phyloP scores from a whole-genome alignment of 2,329 filamentous ascomycete genomes.

The Alternaria sp. region DNA sequence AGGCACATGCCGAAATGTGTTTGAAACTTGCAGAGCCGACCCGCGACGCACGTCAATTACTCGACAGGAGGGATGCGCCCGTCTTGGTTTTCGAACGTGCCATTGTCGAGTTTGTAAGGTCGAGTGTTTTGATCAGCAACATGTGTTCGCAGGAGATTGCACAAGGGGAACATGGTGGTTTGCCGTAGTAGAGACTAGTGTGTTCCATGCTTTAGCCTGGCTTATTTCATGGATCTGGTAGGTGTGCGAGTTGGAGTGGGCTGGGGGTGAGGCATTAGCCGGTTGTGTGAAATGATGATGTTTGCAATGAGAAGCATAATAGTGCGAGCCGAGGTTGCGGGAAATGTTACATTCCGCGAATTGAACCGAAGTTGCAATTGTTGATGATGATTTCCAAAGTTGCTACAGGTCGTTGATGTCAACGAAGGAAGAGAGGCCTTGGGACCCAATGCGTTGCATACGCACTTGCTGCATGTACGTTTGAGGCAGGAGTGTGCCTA shows the following conservation, averaged over 20 bases:
- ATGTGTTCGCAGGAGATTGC: slow-evolving; percentile 22
- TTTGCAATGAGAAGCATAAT: slow-evolving; percentile 4
- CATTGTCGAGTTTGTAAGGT: slow-evolving; percentile 6
- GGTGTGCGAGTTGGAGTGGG: slow-evolving; percentile 6
- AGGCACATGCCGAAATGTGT: slow-evolving; percentile 12
- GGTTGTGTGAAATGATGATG: slow-evolving; percentile 2
- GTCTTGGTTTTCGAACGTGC: slow-evolving; percentile 4
- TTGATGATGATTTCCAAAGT: slow-evolving; percentile 7
- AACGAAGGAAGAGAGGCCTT: slow-evolving; percentile 1
- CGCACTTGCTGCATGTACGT: slow-evolving; percentile 2
- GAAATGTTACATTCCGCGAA: slow-evolving; percentile 4
- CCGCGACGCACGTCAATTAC: slow-evolving; percentile 27
- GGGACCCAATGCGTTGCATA: slow-evolving; percentile 9
- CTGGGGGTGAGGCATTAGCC: slow-evolving; percentile 10
- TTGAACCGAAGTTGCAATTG: background rate
- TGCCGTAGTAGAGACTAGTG: background rate
- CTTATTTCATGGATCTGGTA: slow-evolving; percentile 8
- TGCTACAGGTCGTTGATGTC: slow-evolving; percentile 5
- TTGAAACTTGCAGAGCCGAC: slow-evolving; percentile 17
- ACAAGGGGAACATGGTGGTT: background rate
- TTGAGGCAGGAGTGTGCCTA: slow-evolving; percentile 6
- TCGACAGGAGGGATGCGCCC: slow-evolving; percentile 20
- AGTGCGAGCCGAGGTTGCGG: slow-evolving; percentile 3
- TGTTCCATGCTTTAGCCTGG: slow-evolving; percentile 14
- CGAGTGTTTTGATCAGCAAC: slow-evolving; percentile 16